These are phyloP conservation scores for Zelopaecilomyces penicillatus DNA, from an alignment of 2,329 filamentous ascomycete species.

Conservation along the genomic window DNA sequence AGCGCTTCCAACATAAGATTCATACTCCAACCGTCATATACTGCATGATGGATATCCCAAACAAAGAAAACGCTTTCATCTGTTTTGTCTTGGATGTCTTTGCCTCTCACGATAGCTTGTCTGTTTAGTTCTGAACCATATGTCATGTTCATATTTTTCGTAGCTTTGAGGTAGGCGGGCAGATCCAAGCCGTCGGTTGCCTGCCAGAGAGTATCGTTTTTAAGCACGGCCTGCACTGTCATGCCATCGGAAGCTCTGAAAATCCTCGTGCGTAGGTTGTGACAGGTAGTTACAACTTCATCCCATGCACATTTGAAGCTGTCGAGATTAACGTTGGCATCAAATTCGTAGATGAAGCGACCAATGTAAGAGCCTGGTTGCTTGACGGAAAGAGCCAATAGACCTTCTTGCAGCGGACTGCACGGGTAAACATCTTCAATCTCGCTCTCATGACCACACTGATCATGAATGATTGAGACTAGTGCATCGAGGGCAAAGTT, in stretches of 20 bases:
- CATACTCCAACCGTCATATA: conserved; percentile 23
- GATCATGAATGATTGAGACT: conserved; percentile 7
- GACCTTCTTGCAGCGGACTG: conserved; percentile 9
- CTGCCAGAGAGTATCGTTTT: not conserved
- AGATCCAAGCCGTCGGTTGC: conserved; percentile 28
- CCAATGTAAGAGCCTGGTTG: conserved; percentile 5
- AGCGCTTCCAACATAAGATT: not conserved
- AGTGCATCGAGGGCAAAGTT: not conserved
- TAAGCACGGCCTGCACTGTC: not conserved
- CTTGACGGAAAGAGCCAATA: conserved; percentile 7
- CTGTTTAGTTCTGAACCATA: conserved; percentile 32
- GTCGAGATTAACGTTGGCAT: not conserved
- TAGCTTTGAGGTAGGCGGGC: conserved; percentile 26
- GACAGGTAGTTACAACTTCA: not conserved
- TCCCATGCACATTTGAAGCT: not conserved
- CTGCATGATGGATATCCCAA: conserved; percentile 23
- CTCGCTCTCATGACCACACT: conserved; percentile 16
- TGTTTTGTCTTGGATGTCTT: conserved; percentile 26
- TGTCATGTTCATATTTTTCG: conserved; percentile 26
- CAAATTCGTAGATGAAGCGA: conserved; percentile 1
- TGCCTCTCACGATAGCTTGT: conserved; percentile 31
- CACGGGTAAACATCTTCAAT: conserved; percentile 9
- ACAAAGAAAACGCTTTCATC: conserved; percentile 22
- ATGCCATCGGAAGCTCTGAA: conserved; percentile 14
- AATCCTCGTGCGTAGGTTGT: not conserved